Evolutionary conservation across 495 filamentous ascomycete species (phyloP), one percentile per base, ranked within the genome.

Genomic region (Annulohypoxylon moriforme): DNA sequence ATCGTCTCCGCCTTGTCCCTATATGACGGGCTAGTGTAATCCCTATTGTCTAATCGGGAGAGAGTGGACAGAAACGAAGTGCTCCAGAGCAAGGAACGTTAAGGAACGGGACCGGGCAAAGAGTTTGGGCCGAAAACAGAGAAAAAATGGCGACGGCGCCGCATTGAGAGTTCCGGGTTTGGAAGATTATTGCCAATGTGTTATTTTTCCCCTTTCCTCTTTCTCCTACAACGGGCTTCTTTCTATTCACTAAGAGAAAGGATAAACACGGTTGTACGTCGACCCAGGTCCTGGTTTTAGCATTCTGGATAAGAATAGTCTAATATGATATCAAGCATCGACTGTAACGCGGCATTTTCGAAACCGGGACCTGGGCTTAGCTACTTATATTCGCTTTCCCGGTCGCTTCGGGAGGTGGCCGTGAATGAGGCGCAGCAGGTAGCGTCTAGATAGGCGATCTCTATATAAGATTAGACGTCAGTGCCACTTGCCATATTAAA

Each of bases 1-100:
- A 99, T 99, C 78, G 96, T 99, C 40, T 97, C 93, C 50, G 96
- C 96, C 11, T 84, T 99, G 73, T 97, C 94, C 57, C 86, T 99
- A 64, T 99, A 99, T 75, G 96, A 99, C 80, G 96, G 96, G 14
- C 82, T 98, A 68, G 96, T 98, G 76, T 98, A 76, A 79, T 42
- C 55, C 57, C 29, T 33, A 56, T 25, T 38, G 16, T 47, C 29
- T 34, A n/a, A 27, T 44, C 31, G 27, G 50, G 31, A 52, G 25
- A 49, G 25, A 50, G 14, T 25, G 57, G 57, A 65, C 31, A 64
- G 69, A 50, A 49, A 59, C 16, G 57, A 47, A 47, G 59, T 50
- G 67, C 46, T 52, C 64, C 59, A 61, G 66, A 64, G 46, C 18
- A 53, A 58, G 42, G 46, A 53, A 40, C 50, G 40, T 57, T 40